phyloP scores from a whole-genome alignment of 305 asterid species.

The Plantago lanceolata region DNA sequence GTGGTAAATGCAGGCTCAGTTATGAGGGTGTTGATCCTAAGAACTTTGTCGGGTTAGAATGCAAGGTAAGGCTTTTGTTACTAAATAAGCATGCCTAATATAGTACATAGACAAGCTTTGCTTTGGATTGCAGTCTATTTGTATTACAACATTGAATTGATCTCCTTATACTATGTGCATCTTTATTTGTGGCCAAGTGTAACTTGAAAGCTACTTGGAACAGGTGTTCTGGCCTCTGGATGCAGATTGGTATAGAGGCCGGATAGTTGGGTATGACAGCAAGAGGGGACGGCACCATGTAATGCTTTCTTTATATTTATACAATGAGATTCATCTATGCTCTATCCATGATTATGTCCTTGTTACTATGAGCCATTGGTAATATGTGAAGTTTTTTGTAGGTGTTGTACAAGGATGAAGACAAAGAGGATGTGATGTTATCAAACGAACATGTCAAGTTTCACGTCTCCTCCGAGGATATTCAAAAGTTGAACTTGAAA shows the following conservation, averaged over 20 bases:
- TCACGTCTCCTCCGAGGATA: constrained; percentile 58
- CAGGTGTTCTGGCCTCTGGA: constrained; percentile 98
- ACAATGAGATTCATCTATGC: constrained; percentile 12
- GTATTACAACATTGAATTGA: neutral
- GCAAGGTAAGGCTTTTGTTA: constrained; percentile 56
- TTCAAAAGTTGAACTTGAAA: constrained; percentile 52
- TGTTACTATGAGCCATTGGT: constrained; percentile 19
- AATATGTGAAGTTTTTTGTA: constrained; percentile 38
- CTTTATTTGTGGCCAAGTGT: constrained; percentile 20
- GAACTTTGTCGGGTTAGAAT: constrained; percentile 63
- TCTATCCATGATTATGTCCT: constrained; percentile 4
- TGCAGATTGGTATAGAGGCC: constrained; percentile 83
- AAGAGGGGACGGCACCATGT: constrained; percentile 72
- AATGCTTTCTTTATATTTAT: constrained; percentile 32
- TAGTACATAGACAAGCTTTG: neutral
- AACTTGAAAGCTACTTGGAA: constrained; percentile 26
- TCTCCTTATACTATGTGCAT: neutral
- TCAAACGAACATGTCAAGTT: constrained; percentile 73
- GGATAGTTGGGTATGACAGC: constrained; percentile 42
- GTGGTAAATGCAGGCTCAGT: constrained; percentile 52
- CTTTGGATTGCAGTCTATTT: neutral
- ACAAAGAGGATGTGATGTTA: constrained; percentile 58
- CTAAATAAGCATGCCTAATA: neutral
- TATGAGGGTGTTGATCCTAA: constrained; percentile 63
- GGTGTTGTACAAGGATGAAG: constrained; percentile 83